A percentile compares a stretch with the other conserved stretches of the same genome.
Conservation (phyloP, 2,329 filamentous ascomycete genomes). For the Grosmannia huntii region DNA sequence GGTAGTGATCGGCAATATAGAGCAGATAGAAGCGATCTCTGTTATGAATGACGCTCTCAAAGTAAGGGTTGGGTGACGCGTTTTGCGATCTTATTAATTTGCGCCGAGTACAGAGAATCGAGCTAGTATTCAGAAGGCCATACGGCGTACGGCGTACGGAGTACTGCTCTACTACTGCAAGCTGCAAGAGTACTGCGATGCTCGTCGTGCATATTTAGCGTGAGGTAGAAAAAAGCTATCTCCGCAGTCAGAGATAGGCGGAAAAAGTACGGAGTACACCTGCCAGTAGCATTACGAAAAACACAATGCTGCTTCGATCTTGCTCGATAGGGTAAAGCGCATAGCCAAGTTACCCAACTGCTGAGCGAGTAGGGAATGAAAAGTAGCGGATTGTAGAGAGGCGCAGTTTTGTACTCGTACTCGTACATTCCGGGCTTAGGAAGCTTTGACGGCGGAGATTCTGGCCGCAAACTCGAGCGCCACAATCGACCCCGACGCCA, state of each 20-base stretch:
- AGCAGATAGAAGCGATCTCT: background rate
- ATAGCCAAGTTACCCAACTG: background rate
- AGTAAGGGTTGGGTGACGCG: background rate
- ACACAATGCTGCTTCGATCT: background rate
- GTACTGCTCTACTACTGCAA: background rate
- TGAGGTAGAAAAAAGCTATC: background rate
- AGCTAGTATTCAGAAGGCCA: background rate
- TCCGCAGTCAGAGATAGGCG: background rate
- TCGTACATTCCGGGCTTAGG: background rate
- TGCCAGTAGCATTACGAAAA: background rate
- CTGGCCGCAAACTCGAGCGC: background rate
- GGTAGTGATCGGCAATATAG: background rate
- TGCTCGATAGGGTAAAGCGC: background rate
- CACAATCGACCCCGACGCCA: background rate
- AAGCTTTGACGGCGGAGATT: background rate
- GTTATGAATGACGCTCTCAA: background rate
- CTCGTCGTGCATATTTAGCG: background rate
- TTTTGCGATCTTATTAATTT: background rate
- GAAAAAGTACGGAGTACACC: background rate
- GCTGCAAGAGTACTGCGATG: background rate
- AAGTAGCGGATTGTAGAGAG: background rate
- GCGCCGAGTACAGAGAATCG: background rate
- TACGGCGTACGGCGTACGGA: too few species aligned
- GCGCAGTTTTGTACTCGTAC: too few species aligned
- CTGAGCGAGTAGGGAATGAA: background rate